Base-by-base conservation (phyloP, 2,329 filamentous ascomycete species). In the Ophiosphaerella narmari region DNA sequence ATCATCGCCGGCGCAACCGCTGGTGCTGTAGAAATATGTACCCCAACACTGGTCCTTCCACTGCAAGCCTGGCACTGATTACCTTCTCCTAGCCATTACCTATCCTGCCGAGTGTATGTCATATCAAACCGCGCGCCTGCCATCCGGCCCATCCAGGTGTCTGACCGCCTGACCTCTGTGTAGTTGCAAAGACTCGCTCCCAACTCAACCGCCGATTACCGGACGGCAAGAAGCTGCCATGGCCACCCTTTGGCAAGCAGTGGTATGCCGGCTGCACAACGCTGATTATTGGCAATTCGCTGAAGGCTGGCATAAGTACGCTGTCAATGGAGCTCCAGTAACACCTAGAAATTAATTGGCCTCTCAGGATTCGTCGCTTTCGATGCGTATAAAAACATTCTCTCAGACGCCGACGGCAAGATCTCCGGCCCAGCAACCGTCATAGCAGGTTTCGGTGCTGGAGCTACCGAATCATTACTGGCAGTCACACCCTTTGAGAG, bases 221-320 rank as follows among this genome's bases (percentile, higher is more conserved):
- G 41, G 86, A 88, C 47, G 88, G 87, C 39, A 81, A 95, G 79
- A 97, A 96, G 78, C 83, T 97, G 26, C 91, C 93, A 45, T 97
- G 91, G 89, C 94, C 94, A 37, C 90, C 90, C 9, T 97, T 97
- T 68, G 94, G 94, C 41, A 80, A 77, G 63, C 91, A 96, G 74
- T 99, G 94, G 94, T 99, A 99, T 74, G 93, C 94, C 11, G 94
- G 94, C 33, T 99, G 94, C 78, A 97, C 94, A 39, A 97, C 94
- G 24, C 78, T 97, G 71, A 96, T 99, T 52, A 91, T 97, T 62
- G 94, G 94, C 54, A 99, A 99, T 77, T 95, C 91, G 45, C 82
- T 94, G 71, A 99, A 99, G 79, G 94, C 94, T 33, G 94, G 91
- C 52, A 95, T 97, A 57, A 87, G 91, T 92, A 82, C 54, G 87